These are phyloP conservation scores for Penicillium fuscoglaucum DNA, from an alignment of 2,329 filamentous ascomycete species.

Conservation along the genomic window DNA sequence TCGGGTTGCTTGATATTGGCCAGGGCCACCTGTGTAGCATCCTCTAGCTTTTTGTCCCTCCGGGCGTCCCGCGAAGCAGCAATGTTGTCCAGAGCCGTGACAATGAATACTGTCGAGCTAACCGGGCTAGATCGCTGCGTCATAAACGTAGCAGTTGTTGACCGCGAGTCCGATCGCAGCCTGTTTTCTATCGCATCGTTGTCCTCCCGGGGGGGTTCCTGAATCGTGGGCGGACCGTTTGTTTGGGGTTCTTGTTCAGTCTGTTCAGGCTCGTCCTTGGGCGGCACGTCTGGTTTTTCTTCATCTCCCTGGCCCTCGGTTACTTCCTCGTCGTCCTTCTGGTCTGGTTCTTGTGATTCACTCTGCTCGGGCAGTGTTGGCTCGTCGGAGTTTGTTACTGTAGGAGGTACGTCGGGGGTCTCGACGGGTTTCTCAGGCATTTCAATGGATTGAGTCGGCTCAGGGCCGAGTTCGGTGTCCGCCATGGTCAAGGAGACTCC, in stretches of 20 bases:
- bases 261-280: slow-evolving; percentile 27
- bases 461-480: slow-evolving; percentile 41
- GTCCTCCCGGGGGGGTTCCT: slow-evolving; percentile 22
- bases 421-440: slow-evolving; percentile 31
- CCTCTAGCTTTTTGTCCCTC: slow-evolving; percentile 79
- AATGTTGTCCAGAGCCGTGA: slow-evolving; percentile 89
- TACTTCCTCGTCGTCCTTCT: slow-evolving; percentile 19
- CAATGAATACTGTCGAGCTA: slow-evolving; percentile 94
- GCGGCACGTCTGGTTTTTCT: slow-evolving; percentile 28
- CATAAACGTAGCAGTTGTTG: slow-evolving; percentile 55
- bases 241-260: slow-evolving; percentile 24
- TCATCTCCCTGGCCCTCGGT: slow-evolving; percentile 19
- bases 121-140: slow-evolving; percentile 64
- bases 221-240: slow-evolving; percentile 22
- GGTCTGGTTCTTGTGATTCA: slow-evolving; percentile 32
- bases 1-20: slow-evolving; percentile 84
- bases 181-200: slow-evolving; percentile 35
- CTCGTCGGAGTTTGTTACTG: slow-evolving; percentile 34
- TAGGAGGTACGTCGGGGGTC: slow-evolving; percentile 29
- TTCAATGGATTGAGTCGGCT: slow-evolving; percentile 30
- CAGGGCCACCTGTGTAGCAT: slow-evolving; percentile 78
- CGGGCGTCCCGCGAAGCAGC: slow-evolving; percentile 87
- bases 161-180: slow-evolving; percentile 61
- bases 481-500: slow-evolving; percentile 45
- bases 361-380: slow-evolving; percentile 30